Evolutionary conservation across 495 filamentous ascomycete genomes (phyloP).

Genomic region (Talaromyces borbonicus): DNA sequence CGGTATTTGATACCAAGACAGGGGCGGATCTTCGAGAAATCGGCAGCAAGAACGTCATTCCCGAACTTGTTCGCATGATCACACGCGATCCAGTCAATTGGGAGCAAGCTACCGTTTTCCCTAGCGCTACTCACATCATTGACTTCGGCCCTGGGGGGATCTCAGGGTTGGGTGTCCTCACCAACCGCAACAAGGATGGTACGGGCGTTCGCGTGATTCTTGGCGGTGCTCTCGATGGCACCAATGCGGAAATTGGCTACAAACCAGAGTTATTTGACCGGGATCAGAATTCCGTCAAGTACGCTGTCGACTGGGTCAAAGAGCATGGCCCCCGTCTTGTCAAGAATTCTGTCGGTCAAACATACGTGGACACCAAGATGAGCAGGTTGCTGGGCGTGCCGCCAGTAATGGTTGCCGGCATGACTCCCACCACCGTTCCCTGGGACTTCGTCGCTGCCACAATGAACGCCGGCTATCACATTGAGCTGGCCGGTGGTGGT

Average conservation of each 20-base stretch:
- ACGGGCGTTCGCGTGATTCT: constrained; percentile 17
- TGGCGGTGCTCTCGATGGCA: constrained; percentile 10
- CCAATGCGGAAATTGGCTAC: constrained; percentile 11
- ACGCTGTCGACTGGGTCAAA: constrained; percentile 96
- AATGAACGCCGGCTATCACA: constrained; percentile 32
- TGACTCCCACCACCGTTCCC: constrained; percentile 33
- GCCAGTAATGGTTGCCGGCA: constrained; percentile 33
- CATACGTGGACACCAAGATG: constrained; percentile 24
- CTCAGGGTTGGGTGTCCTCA: constrained; percentile 15
- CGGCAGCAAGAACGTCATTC: constrained; percentile 14
- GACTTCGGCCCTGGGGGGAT: constrained; percentile 18
- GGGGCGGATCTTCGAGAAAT: constrained; percentile 18
- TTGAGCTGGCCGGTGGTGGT: constrained; percentile 30
- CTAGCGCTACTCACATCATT: constrained; percentile 14
- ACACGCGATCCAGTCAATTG: constrained; percentile 17
- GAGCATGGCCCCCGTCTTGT: constrained; percentile 41
- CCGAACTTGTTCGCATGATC: constrained; percentile 10
- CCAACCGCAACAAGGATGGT: constrained; percentile 16
- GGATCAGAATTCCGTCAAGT: constrained; percentile 88
- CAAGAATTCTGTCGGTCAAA: constrained; percentile 5
- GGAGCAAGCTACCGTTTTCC: constrained; percentile 14
- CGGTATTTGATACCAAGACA: constrained; percentile 25
- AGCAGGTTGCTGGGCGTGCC: constrained; percentile 25
- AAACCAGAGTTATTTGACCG: constrained; percentile 46
- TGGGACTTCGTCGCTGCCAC: constrained; percentile 28